These are phyloP conservation scores for Leccinum subgranulosum DNA, from an alignment of 768 basidiomycete species.

Conservation along the genomic window DNA sequence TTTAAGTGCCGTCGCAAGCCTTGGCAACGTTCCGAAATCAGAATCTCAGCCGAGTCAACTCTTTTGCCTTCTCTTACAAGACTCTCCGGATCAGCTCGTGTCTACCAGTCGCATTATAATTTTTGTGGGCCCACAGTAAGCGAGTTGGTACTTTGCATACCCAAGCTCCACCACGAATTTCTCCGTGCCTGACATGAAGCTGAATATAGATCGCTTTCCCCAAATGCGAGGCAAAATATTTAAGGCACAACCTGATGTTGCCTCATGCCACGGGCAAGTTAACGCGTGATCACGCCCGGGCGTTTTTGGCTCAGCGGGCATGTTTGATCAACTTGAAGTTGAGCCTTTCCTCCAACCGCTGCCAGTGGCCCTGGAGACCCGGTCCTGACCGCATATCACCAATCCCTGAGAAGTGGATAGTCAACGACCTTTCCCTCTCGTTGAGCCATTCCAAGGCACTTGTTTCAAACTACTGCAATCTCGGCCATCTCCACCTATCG, in stretches of 20 bases:
- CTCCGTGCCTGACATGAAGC: slow-evolving; percentile 8
- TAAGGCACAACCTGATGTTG: slow-evolving; percentile 2
- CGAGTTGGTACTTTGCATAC: slow-evolving; percentile 2
- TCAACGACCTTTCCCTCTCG: background rate
- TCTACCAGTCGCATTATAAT: background rate
- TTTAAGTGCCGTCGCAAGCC: slow-evolving; percentile 12
- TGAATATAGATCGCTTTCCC: slow-evolving; percentile 2
- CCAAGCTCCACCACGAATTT: slow-evolving; percentile 9
- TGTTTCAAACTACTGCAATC: background rate
- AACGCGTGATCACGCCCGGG: background rate
- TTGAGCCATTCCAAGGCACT: background rate
- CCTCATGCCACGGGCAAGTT: slow-evolving; percentile 1
- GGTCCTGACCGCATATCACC: background rate
- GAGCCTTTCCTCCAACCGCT: background rate
- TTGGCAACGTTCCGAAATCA: background rate
- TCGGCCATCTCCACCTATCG: slow-evolving; percentile 2
- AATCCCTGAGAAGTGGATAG: background rate
- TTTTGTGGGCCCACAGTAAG: background rate
- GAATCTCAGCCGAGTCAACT: background rate
- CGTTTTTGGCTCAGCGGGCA: slow-evolving; percentile 4
- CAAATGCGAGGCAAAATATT: background rate
- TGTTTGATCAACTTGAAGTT: background rate
- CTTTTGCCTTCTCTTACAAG: background rate
- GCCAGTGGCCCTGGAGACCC: background rate
- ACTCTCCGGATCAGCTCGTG: background rate